These are phyloP conservation scores for Kodamaea fukazawae DNA, from an alignment of 805 yeast species.

Conservation along the genomic window DNA sequence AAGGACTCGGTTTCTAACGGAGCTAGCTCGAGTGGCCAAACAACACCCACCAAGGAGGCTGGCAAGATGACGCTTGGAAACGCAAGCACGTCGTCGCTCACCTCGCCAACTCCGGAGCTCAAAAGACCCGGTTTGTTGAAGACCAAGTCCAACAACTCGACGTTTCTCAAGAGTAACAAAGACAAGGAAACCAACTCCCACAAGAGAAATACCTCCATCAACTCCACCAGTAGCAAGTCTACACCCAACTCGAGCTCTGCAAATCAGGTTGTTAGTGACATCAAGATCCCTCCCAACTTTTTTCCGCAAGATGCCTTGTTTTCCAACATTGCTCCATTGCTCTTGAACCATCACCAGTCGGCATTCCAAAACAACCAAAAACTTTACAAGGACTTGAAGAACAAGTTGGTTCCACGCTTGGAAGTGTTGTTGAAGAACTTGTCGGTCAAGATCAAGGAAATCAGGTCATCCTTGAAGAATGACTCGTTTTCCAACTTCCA, in stretches of 20 bases:
- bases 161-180: conserved; percentile 19
- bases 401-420: conserved; percentile 35
- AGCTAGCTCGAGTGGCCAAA: too few species aligned
- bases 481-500: conserved; percentile 40
- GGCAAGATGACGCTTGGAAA: too few species aligned
- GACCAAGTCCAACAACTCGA: conserved; percentile 22
- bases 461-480: conserved; percentile 37
- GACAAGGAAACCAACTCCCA: conserved; percentile 15
- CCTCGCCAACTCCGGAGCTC: conserved; percentile 3
- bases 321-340: conserved; percentile 28
- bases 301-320: conserved; percentile 26
- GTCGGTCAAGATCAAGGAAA: conserved; percentile 39
- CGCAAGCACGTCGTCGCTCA: not conserved
- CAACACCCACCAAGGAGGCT: too few species aligned
- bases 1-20: too few species aligned
- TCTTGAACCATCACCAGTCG: conserved; percentile 35
- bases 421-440: conserved; percentile 36
- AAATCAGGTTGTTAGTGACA: conserved; percentile 15
- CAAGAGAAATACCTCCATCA: conserved; percentile 14
- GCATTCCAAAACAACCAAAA: conserved; percentile 25
- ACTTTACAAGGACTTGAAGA: conserved; percentile 29
- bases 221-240: conserved; percentile 2
- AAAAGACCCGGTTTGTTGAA: conserved; percentile 24
- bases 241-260: conserved; percentile 1
- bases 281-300: conserved; percentile 20